phyloP scores from a whole-genome alignment of 2,329 filamentous ascomycete genomes.

The Fusarium dimerum region DNA sequence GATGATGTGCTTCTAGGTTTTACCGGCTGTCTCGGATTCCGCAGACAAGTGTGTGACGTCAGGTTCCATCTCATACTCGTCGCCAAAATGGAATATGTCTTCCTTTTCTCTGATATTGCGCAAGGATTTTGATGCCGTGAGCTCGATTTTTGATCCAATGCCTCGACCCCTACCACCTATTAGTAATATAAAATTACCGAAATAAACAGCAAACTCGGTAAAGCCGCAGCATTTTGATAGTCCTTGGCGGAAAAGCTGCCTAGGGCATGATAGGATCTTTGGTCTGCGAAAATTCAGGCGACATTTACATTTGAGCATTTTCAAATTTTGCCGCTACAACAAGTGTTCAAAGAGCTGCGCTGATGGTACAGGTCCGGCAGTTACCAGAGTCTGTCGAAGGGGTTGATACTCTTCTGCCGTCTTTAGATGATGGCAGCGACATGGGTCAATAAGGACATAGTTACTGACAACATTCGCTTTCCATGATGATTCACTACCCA shows the following conservation, averaged over 20 bases:
- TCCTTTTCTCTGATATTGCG: background rate
- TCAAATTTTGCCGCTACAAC: background rate
- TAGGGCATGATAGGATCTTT: background rate
- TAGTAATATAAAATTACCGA: background rate
- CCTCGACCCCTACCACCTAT: background rate
- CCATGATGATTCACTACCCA: background rate
- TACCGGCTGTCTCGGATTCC: background rate
- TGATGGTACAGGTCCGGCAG: no score
- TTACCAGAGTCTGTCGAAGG: background rate
- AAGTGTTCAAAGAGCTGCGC: background rate
- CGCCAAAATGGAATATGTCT: constrained; percentile 3
- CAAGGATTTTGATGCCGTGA: background rate
- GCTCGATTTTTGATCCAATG: background rate
- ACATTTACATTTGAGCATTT: background rate
- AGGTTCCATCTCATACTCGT: background rate
- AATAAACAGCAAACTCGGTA: background rate
- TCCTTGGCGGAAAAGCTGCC: background rate
- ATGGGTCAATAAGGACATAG: background rate
- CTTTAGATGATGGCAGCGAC: background rate
- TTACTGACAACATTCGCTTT: background rate
- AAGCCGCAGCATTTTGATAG: background rate
- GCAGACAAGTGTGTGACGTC: constrained; percentile 1
- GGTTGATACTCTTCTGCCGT: background rate
- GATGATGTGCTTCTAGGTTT: background rate
- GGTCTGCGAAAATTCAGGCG: constrained; percentile 1